These are phyloP conservation scores for Curvularia verruculosa DNA, from an alignment of 2,329 filamentous ascomycete genomes.

Conservation along the genomic window DNA sequence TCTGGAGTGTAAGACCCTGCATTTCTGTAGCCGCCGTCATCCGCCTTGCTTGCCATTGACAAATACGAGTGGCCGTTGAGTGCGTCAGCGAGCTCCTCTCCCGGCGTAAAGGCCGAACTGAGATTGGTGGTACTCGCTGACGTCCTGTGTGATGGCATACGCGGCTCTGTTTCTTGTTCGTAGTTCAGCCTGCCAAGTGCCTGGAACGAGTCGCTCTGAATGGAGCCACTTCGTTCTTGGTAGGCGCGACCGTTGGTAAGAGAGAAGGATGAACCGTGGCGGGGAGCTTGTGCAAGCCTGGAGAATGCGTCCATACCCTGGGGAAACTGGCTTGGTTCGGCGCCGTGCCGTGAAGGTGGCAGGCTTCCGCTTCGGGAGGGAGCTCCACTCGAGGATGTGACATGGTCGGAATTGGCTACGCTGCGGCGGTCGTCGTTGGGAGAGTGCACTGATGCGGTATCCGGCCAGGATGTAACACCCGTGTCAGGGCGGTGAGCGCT, in stretches of 20 bases:
- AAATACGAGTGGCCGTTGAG: slow-evolving; percentile 36
- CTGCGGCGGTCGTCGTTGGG: slow-evolving; percentile 53
- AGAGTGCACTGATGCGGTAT: slow-evolving; percentile 46
- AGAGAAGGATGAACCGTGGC: slow-evolving; percentile 56
- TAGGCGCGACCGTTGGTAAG: slow-evolving; percentile 52
- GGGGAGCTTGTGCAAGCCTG: slow-evolving; percentile 47
- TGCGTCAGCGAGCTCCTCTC: slow-evolving; percentile 29
- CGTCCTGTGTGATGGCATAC: slow-evolving; percentile 39
- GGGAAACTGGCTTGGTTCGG: slow-evolving; percentile 47
- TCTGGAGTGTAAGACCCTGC: slow-evolving; percentile 46
- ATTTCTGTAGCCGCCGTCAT: slow-evolving; percentile 27
- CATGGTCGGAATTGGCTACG: slow-evolving; percentile 52
- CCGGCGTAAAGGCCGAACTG: slow-evolving; percentile 29
- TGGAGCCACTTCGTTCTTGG: slow-evolving; percentile 48
- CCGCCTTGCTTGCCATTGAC: slow-evolving; percentile 27
- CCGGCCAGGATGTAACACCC: slow-evolving; percentile 43
- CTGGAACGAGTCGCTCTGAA: slow-evolving; percentile 48
- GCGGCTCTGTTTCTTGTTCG: slow-evolving; percentile 44
- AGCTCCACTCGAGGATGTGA: slow-evolving; percentile 52
- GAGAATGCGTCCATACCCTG: slow-evolving; percentile 38
- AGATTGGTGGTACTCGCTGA: slow-evolving; percentile 42
- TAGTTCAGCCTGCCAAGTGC: slow-evolving; percentile 44
- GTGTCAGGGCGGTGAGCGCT: slow-evolving; percentile 35
- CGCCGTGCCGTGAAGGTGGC: slow-evolving; percentile 62
- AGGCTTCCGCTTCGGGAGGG: slow-evolving; percentile 62